phyloP scores from a whole-genome alignment of 2,329 filamentous ascomycete species.

The Didymella exigua region DNA sequence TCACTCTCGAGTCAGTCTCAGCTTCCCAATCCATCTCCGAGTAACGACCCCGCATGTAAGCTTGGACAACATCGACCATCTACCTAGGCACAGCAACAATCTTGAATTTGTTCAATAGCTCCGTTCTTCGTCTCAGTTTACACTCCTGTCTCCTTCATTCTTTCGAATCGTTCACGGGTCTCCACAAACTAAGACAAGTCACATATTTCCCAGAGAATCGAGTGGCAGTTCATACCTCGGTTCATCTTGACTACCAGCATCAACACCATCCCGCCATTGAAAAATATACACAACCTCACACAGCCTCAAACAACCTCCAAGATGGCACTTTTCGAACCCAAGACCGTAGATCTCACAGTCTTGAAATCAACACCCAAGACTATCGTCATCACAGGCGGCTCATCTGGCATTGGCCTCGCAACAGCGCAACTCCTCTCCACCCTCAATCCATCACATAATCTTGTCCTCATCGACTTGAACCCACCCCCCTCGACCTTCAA shows the following conservation, averaged over 20 bases:
- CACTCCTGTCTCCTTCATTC: too few relatives aligned
- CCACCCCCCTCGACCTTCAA: slow-evolving; percentile 43
- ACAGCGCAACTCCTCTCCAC: slow-evolving; percentile 48
- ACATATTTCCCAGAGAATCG: background rate
- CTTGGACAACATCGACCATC: slow-evolving; percentile 5
- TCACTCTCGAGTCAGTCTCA: slow-evolving; percentile 4
- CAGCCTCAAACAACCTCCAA: background rate
- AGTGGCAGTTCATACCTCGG: slow-evolving; percentile 3
- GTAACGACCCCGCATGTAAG: slow-evolving; percentile 26
- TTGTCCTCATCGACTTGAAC: slow-evolving; percentile 50
- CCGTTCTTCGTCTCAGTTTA: background rate
- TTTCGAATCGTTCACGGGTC: too few relatives aligned
- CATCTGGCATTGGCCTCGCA: slow-evolving; percentile 50
- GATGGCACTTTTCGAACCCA: slow-evolving; percentile 38
- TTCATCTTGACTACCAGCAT: background rate
- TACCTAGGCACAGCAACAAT: slow-evolving; percentile 3
- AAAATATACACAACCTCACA: too few relatives aligned
- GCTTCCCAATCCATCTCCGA: background rate
- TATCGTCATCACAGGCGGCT: slow-evolving; percentile 50
- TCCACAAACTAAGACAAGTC: background rate
- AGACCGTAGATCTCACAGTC: slow-evolving; percentile 21
- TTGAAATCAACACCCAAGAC: slow-evolving; percentile 38
- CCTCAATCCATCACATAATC: slow-evolving; percentile 48
- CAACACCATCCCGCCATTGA: background rate
- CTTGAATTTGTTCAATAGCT: too few relatives aligned